Conservation (phyloP, 2,329 filamentous ascomycete species). For the Penicillium sp. region DNA sequence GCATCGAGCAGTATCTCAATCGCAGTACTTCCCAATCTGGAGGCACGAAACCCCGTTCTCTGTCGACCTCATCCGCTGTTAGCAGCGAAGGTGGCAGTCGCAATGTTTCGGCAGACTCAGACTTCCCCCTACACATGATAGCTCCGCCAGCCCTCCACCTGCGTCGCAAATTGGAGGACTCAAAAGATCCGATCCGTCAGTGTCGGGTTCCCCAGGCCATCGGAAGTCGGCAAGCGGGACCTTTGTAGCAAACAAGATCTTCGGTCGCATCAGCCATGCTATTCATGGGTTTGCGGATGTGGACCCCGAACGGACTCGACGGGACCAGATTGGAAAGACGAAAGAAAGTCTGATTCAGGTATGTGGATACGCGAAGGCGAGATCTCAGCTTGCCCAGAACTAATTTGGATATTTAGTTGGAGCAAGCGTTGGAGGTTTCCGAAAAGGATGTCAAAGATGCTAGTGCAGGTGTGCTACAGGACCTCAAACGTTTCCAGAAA, state of each 20-base stretch:
- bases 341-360: constrained; percentile 73
- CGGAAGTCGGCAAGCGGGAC: constrained; percentile 81
- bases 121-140: constrained; percentile 85
- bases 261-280: constrained; percentile 90
- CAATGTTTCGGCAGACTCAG: constrained; percentile 86
- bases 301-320: constrained; percentile 86
- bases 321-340: constrained; percentile 95
- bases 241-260: constrained; percentile 89
- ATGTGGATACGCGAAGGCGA: constrained; percentile 11
- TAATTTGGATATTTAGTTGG: constrained; percentile 58
- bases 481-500: constrained; percentile 86
- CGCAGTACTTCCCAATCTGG: constrained; percentile 51
- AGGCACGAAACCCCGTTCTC: constrained; percentile 60
- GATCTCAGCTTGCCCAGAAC: not conserved
- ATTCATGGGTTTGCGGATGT: constrained; percentile 95
- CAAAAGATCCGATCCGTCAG: constrained; percentile 36
- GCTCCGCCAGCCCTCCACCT: constrained; percentile 64
- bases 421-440: constrained; percentile 84
- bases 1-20: constrained; percentile 89
- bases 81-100: constrained; percentile 54
- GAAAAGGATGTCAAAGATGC: constrained; percentile 93
- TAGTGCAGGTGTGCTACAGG: constrained; percentile 80
- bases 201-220: constrained; percentile 53
- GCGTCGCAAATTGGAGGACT: constrained; percentile 67
- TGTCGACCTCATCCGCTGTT: constrained; percentile 54